Evolutionary conservation across 805 yeast genomes (phyloP), one percentile per base, ranked within the genome.

Genomic region (Starmera dryadoides): DNA sequence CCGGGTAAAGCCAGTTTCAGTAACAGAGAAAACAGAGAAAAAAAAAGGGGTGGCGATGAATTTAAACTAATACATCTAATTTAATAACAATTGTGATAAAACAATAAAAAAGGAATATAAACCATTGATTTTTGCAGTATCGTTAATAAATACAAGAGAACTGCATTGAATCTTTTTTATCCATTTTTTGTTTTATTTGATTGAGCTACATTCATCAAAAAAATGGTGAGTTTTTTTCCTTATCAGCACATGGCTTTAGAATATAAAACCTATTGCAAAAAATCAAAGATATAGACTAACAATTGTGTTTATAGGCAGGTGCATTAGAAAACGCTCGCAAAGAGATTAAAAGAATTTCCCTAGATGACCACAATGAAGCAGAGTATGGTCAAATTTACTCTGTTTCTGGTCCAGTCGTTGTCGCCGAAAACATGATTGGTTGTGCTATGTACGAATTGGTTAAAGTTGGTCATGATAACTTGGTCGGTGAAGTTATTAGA

Each of bases 391-490:
- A 75, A 50, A 85, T 93, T 55, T 89, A 79, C 69, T 87, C 97
- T 25, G 97, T 93, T 36, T 89, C 98, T 17, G 98, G 98, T 57
- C 98, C 98, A 21, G 99, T 93, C 54, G 84, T 93, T 39, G 81
- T 93, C 36, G 98, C 98, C 36, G 98, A 93, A 67, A 84, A 93
- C 71, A 88, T 93, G 98, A 86, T 89, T 67, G 99, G 99, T 47
- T 87, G 97, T 78, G 97, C 98, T 55, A 93, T 93, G 99, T 91
- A 93, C 75, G 99, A 93, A 64, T 75, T 93, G 66, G 99, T 91
- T 58, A 88, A 82, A 64, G 98, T 93, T 49, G 98, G 99, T 53
- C 98, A 93, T 64, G 95, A 86, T 54, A 86, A 77, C 63, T 77
- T 93, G 61, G 98, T 93, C 35, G 99, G 99, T 63, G 99, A 93